Percentiles rank a stretch among this genome's conserved stretches.
Evolutionary conservation across 208 protist species (phyloP).

Genomic region (Acanthamoeba culbertsoni): DNA sequence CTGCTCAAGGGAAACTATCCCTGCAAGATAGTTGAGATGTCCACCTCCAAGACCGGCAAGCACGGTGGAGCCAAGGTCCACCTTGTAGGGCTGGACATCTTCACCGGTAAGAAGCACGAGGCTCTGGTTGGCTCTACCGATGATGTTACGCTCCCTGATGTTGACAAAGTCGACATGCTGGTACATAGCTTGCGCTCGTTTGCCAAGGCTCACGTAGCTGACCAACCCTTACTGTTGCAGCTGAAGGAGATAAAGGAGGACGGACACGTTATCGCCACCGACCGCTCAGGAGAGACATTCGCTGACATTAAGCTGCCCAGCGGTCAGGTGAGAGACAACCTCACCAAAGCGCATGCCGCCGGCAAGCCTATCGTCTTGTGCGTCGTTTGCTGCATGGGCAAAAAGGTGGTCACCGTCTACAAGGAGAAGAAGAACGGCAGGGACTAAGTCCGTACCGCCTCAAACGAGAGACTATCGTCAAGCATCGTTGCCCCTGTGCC

Average conservation of each 20-base stretch:
- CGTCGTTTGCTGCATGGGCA: slow-evolving; percentile 93
- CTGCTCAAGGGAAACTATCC: slow-evolving; percentile 85
- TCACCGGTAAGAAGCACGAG: slow-evolving; percentile 98
- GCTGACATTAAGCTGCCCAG: slow-evolving; percentile 93
- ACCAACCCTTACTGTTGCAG: too few species aligned
- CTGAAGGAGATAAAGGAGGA: slow-evolving; percentile 81
- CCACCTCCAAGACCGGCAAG: slow-evolving; percentile 98
- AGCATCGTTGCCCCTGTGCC: too few species aligned
- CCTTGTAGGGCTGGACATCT: slow-evolving; percentile 97
- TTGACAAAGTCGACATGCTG: slow-evolving; percentile 93
- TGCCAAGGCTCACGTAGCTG: slow-evolving; percentile 60
- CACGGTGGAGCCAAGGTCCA: slow-evolving; percentile 98
- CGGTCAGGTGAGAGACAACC: slow-evolving; percentile 87
- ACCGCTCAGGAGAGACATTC: slow-evolving; percentile 91
- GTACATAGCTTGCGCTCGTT: slow-evolving; percentile 59
- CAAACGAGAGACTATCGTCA: too few species aligned
- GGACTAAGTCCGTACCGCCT: neutral
- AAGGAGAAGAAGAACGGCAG: slow-evolving; percentile 83
- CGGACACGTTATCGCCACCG: slow-evolving; percentile 84
- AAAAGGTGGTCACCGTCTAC: slow-evolving; percentile 91
- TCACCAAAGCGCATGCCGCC: slow-evolving; percentile 90
- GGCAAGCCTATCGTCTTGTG: slow-evolving; percentile 92
- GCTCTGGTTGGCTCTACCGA: slow-evolving; percentile 95
- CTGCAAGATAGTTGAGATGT: slow-evolving; percentile 97
- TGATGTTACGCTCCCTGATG: slow-evolving; percentile 95